Base-by-base conservation (phyloP, 345 rosid species). In the Eucalyptus virginea region DNA sequence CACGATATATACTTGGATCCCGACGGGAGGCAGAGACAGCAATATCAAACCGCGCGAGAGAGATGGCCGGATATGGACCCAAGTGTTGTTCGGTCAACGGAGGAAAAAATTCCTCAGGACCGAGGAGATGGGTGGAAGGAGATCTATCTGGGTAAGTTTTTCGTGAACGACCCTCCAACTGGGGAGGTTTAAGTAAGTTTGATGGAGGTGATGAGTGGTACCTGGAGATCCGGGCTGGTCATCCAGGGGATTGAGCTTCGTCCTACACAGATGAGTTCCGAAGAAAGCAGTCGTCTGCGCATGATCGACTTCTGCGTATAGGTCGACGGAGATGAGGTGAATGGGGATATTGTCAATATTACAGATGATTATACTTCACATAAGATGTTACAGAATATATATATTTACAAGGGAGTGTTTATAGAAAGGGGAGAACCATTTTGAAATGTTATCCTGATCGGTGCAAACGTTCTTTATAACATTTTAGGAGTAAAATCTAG, bases 61-160 rank as follows among this genome's bases (percentile, higher is more conserved):
- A 34, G 42, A 18, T 5, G 24, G 37, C 45, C 28, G 11, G 51
- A 32, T 87, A 51, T 86, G 15, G 23, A 60, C n/a, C 69, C 52
- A 26, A 9, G 50, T 44, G 85, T 16, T n/a, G 51, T 45, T 60
- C 2, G 56, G 24, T 52, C 56, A 52, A 52, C 10, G 24, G 52
- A n/a, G 81, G 23, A 42, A 11, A 88, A 37, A 48, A 81, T 87
- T 86, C 94, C 96, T 0, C 89, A 88, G 91, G 92, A 90, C 86
- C 94, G 97, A 90, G 89, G 87, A 47, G 98, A 96, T 89, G 95
- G 95, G 52, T 96, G 98, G 99, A 52, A 89, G 86, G 96, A 96
- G 92, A 90, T 96, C 16, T 93, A 95, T 92, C 58, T 96, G 87
- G 97, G 98, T 21, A 92, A 93, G 85, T 80, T 93, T 88, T 91